phyloP scores from a whole-genome alignment of 2,329 filamentous ascomycete species.

The Aspergillus niger region DNA sequence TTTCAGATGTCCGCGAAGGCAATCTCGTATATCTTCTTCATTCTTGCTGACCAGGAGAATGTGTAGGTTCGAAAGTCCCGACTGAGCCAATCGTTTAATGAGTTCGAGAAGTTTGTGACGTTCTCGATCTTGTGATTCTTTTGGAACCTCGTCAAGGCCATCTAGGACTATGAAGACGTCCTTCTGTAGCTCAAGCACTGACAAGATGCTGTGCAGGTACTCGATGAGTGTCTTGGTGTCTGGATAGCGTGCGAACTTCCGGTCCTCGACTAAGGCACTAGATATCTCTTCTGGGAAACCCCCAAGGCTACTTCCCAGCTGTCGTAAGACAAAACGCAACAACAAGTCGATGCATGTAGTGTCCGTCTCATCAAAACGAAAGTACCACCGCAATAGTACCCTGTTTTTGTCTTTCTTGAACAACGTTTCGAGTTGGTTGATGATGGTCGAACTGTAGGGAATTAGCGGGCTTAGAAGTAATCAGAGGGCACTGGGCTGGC shows the following conservation, averaged over 20 bases:
- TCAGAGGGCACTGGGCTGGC: not conserved
- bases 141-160: not conserved
- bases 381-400: not conserved
- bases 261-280: not conserved
- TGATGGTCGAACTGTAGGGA: not conserved
- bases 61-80: not conserved
- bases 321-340: not conserved
- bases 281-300: not conserved
- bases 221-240: not conserved
- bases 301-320: not conserved
- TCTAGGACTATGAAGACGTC: not conserved
- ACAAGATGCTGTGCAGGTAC: not conserved
- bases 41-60: not conserved
- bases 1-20: not conserved
- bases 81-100: not conserved
- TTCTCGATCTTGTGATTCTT: not conserved
- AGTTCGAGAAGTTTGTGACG: not conserved
- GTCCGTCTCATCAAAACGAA: not conserved
- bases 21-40: not conserved
- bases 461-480: not conserved
- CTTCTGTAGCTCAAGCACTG: not conserved
- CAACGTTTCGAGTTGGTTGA: not conserved
- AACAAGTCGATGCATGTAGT: not conserved
- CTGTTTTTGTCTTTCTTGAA: not conserved
- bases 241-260: not conserved